Conservation (phyloP, 306 rosid genomes). For the Hippophae gyantsensis region DNA sequence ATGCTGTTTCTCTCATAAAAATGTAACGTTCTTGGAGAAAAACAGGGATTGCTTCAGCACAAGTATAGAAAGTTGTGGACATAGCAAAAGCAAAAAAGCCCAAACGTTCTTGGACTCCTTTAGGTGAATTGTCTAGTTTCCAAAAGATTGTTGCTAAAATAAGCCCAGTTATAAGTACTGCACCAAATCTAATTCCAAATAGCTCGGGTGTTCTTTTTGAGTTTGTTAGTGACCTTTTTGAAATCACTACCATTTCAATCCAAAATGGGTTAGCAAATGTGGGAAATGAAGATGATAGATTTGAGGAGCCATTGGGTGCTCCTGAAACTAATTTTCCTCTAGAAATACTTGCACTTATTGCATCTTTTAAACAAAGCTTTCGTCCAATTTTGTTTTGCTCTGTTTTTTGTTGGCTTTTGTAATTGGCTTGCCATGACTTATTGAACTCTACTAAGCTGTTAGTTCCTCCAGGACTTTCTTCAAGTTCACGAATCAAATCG, state of each 20-base stretch:
- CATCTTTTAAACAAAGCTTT: conserved; percentile 51
- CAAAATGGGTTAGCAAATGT: conserved; percentile 70
- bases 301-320: conserved; percentile 34
- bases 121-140: conserved; percentile 61
- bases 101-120: conserved; percentile 60
- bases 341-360: conserved; percentile 67
- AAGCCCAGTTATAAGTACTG: conserved; percentile 57
- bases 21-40: conserved; percentile 93
- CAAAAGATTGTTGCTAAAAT: conserved; percentile 72
- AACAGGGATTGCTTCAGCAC: conserved; percentile 79
- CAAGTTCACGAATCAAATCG: conserved; percentile 69
- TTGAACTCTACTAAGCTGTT: conserved; percentile 62
- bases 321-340: conserved; percentile 75
- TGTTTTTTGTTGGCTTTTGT: neutral
- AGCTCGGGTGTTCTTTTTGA: conserved; percentile 71
- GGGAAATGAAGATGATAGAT: conserved; percentile 32
- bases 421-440: conserved; percentile 49
- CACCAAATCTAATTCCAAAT: conserved; percentile 72
- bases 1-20: conserved; percentile 94
- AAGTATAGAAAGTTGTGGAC: conserved; percentile 87
- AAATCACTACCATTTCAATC: conserved; percentile 60
- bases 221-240: conserved; percentile 53
- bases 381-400: neutral
- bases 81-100: conserved; percentile 92
- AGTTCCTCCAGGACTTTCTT: conserved; percentile 53